Percentiles rank a stretch among this genome's conserved stretches.
These are phyloP conservation scores for Geranium brycei DNA, from an alignment of 345 rosid species.

Conservation along the genomic window DNA sequence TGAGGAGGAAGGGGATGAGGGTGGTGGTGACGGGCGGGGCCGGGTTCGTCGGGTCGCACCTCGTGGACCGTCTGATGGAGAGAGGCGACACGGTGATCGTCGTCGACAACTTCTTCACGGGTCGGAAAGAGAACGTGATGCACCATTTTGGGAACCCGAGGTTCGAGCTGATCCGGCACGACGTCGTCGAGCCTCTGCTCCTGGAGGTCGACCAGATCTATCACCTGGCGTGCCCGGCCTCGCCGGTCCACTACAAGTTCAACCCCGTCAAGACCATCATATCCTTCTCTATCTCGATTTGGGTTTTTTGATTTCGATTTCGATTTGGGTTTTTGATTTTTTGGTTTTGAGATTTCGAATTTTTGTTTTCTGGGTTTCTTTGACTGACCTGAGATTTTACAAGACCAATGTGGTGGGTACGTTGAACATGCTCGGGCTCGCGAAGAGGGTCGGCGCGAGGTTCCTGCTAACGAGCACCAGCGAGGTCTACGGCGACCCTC, in stretches of 20 bases:
- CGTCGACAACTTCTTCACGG: conserved; percentile 74
- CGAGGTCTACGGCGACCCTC: conserved; percentile 98
- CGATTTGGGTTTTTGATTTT: not conserved
- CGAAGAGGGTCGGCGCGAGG: conserved; percentile 88
- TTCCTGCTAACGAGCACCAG: conserved; percentile 86
- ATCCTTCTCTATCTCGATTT: conserved; percentile 25
- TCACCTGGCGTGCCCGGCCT: conserved; percentile 94
- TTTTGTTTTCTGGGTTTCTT: conserved; percentile 6
- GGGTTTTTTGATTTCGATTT: not conserved
- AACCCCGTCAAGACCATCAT: conserved; percentile 94
- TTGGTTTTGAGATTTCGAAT: not conserved
- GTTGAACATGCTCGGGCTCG: conserved; percentile 85
- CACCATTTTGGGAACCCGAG: too few relatives aligned
- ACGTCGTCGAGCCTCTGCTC: conserved; percentile 89
- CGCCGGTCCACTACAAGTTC: conserved; percentile 94
- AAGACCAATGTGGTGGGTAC: conserved; percentile 98
- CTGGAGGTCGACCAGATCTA: conserved; percentile 99
- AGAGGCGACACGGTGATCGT: conserved; percentile 96
- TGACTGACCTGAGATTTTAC: conserved; percentile 19
- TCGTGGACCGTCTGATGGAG: conserved; percentile 79
- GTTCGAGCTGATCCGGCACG: too few relatives aligned
- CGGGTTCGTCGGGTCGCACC: conserved; percentile 97
- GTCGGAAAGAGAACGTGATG: too few relatives aligned
- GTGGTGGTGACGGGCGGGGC: conserved; percentile 97
- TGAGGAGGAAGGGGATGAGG: too few relatives aligned